Evolutionary conservation across 73 alveolate species (phyloP), one percentile per base, ranked within the genome.

Genomic region (Loxodes magnus): DNA sequence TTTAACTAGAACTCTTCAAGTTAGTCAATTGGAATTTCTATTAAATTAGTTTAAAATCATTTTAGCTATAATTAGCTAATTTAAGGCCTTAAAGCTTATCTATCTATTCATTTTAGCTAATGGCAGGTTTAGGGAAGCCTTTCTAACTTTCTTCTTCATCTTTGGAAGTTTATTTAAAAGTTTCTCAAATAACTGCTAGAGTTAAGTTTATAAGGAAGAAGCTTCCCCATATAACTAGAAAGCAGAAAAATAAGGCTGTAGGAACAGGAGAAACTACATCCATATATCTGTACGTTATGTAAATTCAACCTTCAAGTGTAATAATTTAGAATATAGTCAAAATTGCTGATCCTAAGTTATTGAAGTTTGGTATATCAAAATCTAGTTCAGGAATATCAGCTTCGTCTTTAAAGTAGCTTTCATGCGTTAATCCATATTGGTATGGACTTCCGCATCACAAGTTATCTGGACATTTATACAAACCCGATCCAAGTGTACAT

Each of bases 171-270:
- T n/a, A n/a, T n/a, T n/a, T 43, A 51, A 46, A 62, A 28, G 49
- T 88, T 12, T 87, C 56, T 39, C 76, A 79, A 6, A 88, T 88
- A 43, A 88, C 93, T 42, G 95, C 97, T 42, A 88, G 60, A 15
- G 87, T 77, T 39, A 88, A 46, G 55, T 88, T 88, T 3, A 88
- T 67, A 14, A 88, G 76, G 72, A 82, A 83, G 27, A 55, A 35
- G 0, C 43, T 22, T 21, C 68, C 68, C 7, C 35, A 17, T 1
- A 55, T 4, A 39, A 36, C 42, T 21, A 55, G 10, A 2, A 36
- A n/a, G n/a, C n/a, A n/a, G 54, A 50, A 71, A 57, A 38, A 71
- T 2, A 71, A 10, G 7, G 62, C 48, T 17, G 72, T 60, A 4
- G 54, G 43, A 39, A 38, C 12, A 22, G 67, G 53, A 4, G 64